A percentile compares a stretch with the other conserved stretches of the same genome.
phyloP scores from a whole-genome alignment of 306 rosid genomes.

The Glycine soja region DNA sequence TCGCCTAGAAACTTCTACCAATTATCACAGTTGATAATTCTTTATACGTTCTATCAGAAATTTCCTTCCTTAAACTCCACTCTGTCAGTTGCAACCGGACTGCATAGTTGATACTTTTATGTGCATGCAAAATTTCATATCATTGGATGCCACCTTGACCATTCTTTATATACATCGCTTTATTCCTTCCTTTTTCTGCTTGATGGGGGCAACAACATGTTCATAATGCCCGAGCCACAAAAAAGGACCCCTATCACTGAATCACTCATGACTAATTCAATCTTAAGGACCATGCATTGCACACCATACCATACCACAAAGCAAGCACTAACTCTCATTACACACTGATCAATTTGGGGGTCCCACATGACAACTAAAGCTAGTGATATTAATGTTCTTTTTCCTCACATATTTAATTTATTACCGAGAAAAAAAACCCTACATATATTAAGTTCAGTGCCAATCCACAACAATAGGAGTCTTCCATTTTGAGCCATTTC shows the following conservation, averaged over 20 bases:
- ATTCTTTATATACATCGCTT: constrained; percentile 18
- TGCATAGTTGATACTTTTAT: constrained; percentile 15
- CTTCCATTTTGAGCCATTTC: constrained; percentile 46
- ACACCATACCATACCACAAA: constrained; percentile 14
- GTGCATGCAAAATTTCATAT: constrained; percentile 34
- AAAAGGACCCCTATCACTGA: constrained; percentile 21
- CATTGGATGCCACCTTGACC: constrained; percentile 42
- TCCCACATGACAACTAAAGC: constrained; percentile 45
- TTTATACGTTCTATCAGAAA: constrained; percentile 33
- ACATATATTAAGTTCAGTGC: constrained; percentile 44
- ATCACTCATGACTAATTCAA: constrained; percentile 38
- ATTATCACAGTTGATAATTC: neutral
- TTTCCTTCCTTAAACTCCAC: constrained; percentile 33
- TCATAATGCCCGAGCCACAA: constrained; percentile 28
- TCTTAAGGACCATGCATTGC: constrained; percentile 31
- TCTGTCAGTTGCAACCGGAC: neutral
- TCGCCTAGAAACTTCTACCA: neutral
- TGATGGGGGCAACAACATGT: constrained; percentile 31
- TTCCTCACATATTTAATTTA: neutral
- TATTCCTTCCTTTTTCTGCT: constrained; percentile 36
- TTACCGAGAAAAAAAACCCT: constrained; percentile 24
- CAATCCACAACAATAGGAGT: constrained; percentile 39
- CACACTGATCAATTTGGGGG: constrained; percentile 38
- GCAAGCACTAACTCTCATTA: constrained; percentile 32
- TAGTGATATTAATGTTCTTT: constrained; percentile 29